Percentiles rank a stretch among this genome's conserved stretches.
phyloP scores from a whole-genome alignment of 352 stramenopile genomes.

The Phytophthora sp. region DNA sequence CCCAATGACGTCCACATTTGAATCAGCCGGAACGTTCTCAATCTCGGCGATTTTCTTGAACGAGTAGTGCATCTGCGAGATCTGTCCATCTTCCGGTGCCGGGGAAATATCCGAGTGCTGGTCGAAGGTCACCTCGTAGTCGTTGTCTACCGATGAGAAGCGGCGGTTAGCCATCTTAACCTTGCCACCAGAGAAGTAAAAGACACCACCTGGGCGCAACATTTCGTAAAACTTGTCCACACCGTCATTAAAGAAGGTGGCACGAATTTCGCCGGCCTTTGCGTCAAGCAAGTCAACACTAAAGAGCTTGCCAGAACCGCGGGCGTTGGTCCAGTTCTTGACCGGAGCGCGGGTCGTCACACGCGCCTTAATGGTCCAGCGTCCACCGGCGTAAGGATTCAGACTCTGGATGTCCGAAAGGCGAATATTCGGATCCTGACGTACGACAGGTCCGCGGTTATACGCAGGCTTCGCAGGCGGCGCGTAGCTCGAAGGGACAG shows the following conservation, averaged over 20 bases:
- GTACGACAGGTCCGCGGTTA: constrained; percentile 83
- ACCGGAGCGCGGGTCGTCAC: constrained; percentile 94
- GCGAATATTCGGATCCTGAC: constrained; percentile 82
- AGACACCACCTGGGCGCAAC: constrained; percentile 89
- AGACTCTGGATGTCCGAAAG: constrained; percentile 89
- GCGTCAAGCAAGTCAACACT: constrained; percentile 96
- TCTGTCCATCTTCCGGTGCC: constrained; percentile 88
- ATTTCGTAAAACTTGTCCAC: constrained; percentile 97
- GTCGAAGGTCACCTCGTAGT: constrained; percentile 99
- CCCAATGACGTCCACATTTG: constrained; percentile 95
- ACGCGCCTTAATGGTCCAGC: constrained; percentile 97
- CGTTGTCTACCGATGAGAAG: constrained; percentile 96
- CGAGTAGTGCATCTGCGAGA: constrained; percentile 91
- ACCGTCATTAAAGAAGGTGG: constrained; percentile 99
- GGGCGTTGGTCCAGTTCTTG: constrained; percentile 96
- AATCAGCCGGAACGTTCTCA: constrained; percentile 85
- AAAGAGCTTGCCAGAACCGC: constrained; percentile 97
- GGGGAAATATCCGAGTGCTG: constrained; percentile 94
- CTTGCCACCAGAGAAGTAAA: constrained; percentile 95
- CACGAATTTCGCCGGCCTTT: constrained; percentile 95
- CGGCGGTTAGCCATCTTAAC: constrained; percentile 98
- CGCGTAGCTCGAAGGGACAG: constrained; percentile 35
- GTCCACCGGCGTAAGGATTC: constrained; percentile 94
- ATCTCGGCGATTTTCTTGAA: constrained; percentile 96
- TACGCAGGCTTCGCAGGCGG: constrained; percentile 47